A percentile compares a stretch with the other conserved stretches of the same genome.
These are phyloP conservation scores for Boletus subparvulus DNA, from an alignment of 768 basidiomycete genomes.

Conservation along the genomic window DNA sequence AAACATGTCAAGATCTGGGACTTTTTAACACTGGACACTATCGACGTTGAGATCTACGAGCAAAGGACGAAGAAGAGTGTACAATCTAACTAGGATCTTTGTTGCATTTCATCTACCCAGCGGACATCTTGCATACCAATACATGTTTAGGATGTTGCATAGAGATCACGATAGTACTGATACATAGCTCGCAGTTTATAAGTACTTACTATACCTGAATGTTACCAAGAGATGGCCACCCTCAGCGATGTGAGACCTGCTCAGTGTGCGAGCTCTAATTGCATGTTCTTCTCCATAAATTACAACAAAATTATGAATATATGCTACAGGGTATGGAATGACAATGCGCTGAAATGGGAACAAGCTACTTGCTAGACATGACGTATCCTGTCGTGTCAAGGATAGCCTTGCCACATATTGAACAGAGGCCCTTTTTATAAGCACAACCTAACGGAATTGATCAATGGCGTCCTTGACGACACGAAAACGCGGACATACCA, in stretches of 20 bases:
- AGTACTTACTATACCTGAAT: background rate
- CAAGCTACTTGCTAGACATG: conserved; percentile 74
- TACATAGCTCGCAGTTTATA: background rate
- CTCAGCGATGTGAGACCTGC: background rate
- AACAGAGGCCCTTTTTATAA: conserved; percentile 82
- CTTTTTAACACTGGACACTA: conserved; percentile 83
- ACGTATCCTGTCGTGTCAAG: conserved; percentile 80
- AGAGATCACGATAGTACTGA: background rate
- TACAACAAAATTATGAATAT: conserved; percentile 20
- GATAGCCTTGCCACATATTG: conserved; percentile 86
- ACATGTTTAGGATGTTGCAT: background rate
- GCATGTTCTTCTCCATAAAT: background rate
- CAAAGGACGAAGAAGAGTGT: conserved; percentile 40
- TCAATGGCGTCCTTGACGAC: conserved; percentile 3
- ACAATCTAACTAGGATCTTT: conserved; percentile 20
- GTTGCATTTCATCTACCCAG: conserved; percentile 2
- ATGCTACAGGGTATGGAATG: conserved; percentile 28
- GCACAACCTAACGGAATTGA: conserved; percentile 62
- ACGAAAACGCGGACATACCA: conserved; percentile 45
- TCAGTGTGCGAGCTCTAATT: background rate
- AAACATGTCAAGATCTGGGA: conserved; percentile 81
- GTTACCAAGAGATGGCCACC: background rate
- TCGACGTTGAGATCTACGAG: conserved; percentile 81
- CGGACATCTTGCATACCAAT: conserved; percentile 14
- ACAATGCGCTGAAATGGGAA: background rate